A percentile compares a stretch with the other conserved stretches of the same genome.
Evolutionary conservation across 257 asterid species (phyloP).

Genomic region (Lycium barbarum): DNA sequence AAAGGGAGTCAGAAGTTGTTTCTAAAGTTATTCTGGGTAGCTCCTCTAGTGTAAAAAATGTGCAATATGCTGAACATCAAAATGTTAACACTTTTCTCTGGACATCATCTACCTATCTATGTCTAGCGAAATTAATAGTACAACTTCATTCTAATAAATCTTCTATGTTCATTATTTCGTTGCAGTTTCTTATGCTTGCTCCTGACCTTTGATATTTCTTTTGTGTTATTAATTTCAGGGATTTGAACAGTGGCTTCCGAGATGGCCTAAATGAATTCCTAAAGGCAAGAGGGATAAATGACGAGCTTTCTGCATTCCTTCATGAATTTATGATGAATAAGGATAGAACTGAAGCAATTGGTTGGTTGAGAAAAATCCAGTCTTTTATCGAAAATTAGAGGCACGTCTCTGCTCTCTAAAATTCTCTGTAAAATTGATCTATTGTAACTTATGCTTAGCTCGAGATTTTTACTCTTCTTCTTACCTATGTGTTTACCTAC

Average conservation of each 20-base stretch:
- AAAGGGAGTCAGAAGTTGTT: neutral
- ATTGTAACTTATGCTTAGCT: neutral
- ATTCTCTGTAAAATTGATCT: neutral
- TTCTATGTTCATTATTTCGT: neutral
- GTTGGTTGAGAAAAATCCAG: conserved; percentile 55
- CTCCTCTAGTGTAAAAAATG: neutral
- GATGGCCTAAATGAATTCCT: conserved; percentile 55
- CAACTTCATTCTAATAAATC: neutral
- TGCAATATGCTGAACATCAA: neutral
- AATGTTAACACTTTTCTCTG: neutral
- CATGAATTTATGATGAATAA: conserved; percentile 66
- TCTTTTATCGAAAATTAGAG: conserved; percentile 43
- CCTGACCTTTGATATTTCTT: conserved; percentile 1
- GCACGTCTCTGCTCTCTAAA: neutral
- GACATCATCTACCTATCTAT: neutral
- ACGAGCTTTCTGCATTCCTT: conserved; percentile 55
- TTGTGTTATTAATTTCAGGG: conserved; percentile 45
- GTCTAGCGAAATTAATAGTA: neutral
- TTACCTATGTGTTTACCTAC: neutral
- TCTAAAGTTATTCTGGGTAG: neutral
- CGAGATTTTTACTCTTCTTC: neutral
- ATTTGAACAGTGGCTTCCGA: conserved; percentile 44
- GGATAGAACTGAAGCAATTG: conserved; percentile 58
- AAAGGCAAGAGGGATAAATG: conserved; percentile 53
- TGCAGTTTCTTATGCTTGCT: conserved; percentile 26